Evolutionary conservation across 2,329 filamentous ascomycete species (phyloP), one percentile per base, ranked within the genome.

Genomic region (Fusarium verticillioides): DNA sequence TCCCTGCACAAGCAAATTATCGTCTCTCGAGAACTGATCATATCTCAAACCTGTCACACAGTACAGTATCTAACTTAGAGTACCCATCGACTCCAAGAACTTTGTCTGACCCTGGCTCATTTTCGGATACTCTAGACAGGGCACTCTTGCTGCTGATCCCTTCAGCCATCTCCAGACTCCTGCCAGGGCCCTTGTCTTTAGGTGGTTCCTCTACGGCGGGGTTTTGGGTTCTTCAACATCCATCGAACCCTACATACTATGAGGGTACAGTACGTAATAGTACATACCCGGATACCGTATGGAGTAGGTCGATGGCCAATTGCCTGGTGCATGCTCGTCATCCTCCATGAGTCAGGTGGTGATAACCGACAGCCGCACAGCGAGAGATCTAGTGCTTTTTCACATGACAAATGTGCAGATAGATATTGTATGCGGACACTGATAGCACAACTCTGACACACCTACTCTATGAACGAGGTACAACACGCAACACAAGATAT

Each of bases 131-230:
- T 63, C 60, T 44, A 44, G 64, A 53, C 52, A 56, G 47, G 71
- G 68, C 63, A 61, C 28, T 65, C 43, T 37, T 74, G 63, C 26
- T 72, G 47, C 59, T 69, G 67, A 73, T 73, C 71, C 57, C 57
- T 74, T 37, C 42, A 72, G 62, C 42, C 62, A 56, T 64, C 68
- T 53, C 44, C 44, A 47, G 26, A 47, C 44, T 47, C 40, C 59
- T 42, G 43, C 60, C 47, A 60, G 66, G 61, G 30, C 32, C 70
- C 65, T 59, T 73, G 53, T 40, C 39, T 47, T 40, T 40, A 40
- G 19, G 30, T 74, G 63, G 60, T 47, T 62, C 60, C 42, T 60
- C 39, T 57, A 40, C 23, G 50, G 65, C 40, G 42, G 66, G 66
- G 67, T 52, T 59, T 61, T 28, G 19, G 58, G 34, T 60, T 40